Percentiles rank a stretch among this genome's conserved stretches.
phyloP scores from a whole-genome alignment of 129 eudicot genomes.

The Ambrosia trifida region DNA sequence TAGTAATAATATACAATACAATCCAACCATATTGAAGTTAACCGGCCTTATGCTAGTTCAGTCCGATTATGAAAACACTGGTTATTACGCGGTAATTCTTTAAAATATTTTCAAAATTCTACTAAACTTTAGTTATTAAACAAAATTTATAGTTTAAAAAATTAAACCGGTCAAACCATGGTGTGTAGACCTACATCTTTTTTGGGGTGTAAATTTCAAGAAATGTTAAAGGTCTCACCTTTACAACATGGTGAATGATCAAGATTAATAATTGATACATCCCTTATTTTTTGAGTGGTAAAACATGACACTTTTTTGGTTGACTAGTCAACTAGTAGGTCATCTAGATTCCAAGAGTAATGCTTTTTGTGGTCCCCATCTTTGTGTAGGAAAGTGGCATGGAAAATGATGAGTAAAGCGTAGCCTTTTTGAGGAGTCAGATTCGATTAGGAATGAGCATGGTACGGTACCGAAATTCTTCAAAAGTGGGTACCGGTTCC shows the following conservation, averaged over 20 bases:
- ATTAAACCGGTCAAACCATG: neutral
- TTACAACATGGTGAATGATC: neutral
- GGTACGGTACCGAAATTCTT: too few relatives aligned
- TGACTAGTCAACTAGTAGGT: constrained; percentile 16
- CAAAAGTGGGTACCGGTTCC: too few relatives aligned
- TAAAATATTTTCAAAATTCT: neutral
- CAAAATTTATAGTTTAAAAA: too few relatives aligned
- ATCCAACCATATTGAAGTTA: too few relatives aligned
- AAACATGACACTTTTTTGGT: neutral
- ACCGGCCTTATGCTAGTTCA: too few relatives aligned
- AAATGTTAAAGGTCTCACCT: neutral
- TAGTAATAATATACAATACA: too few relatives aligned
- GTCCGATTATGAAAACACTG: too few relatives aligned
- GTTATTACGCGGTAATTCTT: neutral
- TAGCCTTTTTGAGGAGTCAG: too few relatives aligned
- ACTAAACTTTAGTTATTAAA: neutral
- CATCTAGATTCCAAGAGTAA: neutral
- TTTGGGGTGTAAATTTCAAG: constrained; percentile 7
- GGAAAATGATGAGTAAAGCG: too few relatives aligned
- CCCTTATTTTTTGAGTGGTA: neutral
- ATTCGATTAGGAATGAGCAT: too few relatives aligned
- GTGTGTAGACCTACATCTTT: neutral
- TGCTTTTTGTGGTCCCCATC: too few relatives aligned
- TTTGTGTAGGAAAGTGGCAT: too few relatives aligned
- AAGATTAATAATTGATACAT: neutral